A percentile compares a stretch with the other conserved stretches of the same genome.
These are phyloP conservation scores for Allium fistulosum DNA, from an alignment of 106 monocot species.

Conservation along the genomic window DNA sequence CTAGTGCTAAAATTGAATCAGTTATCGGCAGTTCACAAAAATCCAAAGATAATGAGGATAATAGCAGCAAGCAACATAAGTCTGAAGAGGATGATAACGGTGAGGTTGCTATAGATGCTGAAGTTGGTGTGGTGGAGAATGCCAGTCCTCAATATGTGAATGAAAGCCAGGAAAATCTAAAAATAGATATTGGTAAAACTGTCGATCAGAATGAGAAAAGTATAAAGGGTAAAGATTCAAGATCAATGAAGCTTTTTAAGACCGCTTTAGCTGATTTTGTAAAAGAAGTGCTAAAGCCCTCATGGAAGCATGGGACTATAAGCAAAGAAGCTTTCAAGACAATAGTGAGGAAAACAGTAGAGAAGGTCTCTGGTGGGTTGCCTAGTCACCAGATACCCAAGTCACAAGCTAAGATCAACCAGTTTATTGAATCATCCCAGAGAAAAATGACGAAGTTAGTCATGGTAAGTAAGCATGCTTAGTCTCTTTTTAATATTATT, in stretches of 20 bases:
- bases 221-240: constrained; percentile 68
- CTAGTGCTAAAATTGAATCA: neutral
- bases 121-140: constrained; percentile 82
- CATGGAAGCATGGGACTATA: constrained; percentile 92
- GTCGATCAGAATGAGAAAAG: constrained; percentile 40
- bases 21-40: too few relatives aligned
- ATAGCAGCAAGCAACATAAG: constrained; percentile 18
- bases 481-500: neutral
- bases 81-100: constrained; percentile 63
- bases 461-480: constrained; percentile 49
- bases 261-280: constrained; percentile 86
- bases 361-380: constrained; percentile 74
- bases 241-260: constrained; percentile 77
- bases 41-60: neutral
- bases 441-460: constrained; percentile 88
- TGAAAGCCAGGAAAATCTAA: neutral
- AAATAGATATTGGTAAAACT: constrained; percentile 10
- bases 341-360: constrained; percentile 96
- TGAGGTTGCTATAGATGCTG: constrained; percentile 64
- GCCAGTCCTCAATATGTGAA: constrained; percentile 50
- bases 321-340: constrained; percentile 98
- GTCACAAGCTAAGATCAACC: constrained; percentile 74
- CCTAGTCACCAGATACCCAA: constrained; percentile 68
- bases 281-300: constrained; percentile 94
- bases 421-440: constrained; percentile 80